These are phyloP conservation scores for Cordyceps tenuipes DNA, from an alignment of 2,329 filamentous ascomycete species.

Conservation along the genomic window DNA sequence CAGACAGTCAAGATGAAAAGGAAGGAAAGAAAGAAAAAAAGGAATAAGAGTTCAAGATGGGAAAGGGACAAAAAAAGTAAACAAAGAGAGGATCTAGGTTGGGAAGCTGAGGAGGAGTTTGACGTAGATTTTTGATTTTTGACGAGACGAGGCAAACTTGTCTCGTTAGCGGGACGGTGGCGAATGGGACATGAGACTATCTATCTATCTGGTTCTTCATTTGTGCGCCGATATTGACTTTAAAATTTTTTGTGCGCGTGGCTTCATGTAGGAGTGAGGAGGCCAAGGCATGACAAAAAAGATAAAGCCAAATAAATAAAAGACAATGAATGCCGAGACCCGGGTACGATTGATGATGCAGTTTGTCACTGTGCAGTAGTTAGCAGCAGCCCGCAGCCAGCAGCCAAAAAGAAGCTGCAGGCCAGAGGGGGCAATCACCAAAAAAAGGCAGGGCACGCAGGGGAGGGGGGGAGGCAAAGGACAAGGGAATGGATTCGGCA, in stretches of 20 bases:
- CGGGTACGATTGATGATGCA: background rate
- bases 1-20: background rate
- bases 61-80: background rate
- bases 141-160: background rate
- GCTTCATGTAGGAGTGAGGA: background rate
- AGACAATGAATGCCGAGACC: background rate
- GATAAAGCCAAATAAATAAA: too few species aligned
- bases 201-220: background rate
- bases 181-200: background rate
- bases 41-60: background rate
- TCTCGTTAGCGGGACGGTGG: background rate
- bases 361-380: background rate
- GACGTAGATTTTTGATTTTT: background rate
- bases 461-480: background rate
- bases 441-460: background rate
- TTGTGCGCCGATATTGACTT: background rate
- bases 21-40: background rate
- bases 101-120: background rate
- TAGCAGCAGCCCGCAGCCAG: background rate
- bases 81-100: background rate
- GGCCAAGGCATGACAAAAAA: background rate
- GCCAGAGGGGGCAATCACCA: background rate
- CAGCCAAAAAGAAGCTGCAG: background rate
- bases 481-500: background rate
- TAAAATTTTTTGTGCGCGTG: background rate